These are phyloP conservation scores for Diplodia sapinea DNA, from an alignment of 2,329 filamentous ascomycete species.

Conservation along the genomic window DNA sequence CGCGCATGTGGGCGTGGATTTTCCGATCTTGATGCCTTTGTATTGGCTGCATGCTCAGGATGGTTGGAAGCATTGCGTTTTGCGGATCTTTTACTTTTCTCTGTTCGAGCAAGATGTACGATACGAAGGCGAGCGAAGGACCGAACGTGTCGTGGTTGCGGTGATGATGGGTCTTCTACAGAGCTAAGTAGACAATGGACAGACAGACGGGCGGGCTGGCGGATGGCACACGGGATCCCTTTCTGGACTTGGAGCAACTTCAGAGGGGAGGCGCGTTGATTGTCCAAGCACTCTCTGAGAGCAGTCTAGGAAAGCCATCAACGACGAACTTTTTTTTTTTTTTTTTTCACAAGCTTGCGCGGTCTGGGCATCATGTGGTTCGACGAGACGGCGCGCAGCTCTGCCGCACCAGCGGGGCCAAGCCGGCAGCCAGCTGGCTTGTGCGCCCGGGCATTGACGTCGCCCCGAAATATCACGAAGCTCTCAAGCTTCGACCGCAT, in stretches of 20 bases:
- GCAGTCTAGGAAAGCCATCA: slow-evolving; percentile 24
- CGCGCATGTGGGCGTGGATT: slow-evolving; percentile 15
- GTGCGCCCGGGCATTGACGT: slow-evolving; percentile 27
- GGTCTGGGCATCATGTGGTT: slow-evolving; percentile 13
- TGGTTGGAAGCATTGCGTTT: slow-evolving; percentile 28
- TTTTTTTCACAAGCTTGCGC: not conserved
- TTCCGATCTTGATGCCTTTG: slow-evolving; percentile 26
- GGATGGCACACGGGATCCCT: not conserved
- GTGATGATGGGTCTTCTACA: slow-evolving; percentile 17
- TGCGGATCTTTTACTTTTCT: slow-evolving; percentile 25
- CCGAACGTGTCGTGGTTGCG: slow-evolving; percentile 2
- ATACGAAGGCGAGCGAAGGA: slow-evolving; percentile 18
- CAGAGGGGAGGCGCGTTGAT: not conserved
- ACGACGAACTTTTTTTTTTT: slow-evolving; percentile 15
- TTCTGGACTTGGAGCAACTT: slow-evolving; percentile 3
- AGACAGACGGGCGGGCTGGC: not conserved
- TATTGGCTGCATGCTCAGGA: slow-evolving; percentile 27
- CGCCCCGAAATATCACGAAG: slow-evolving; percentile 28
- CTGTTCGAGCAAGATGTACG: slow-evolving; percentile 22
- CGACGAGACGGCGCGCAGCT: slow-evolving; percentile 3
- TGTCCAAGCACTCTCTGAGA: not conserved
- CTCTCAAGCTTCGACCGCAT: slow-evolving; percentile 25
- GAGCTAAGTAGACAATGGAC: slow-evolving; percentile 11
- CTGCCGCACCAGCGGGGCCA: slow-evolving; percentile 10
- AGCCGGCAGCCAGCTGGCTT: slow-evolving; percentile 21